A percentile compares a stretch with the other conserved stretches of the same genome.
These are phyloP conservation scores for Reutealis trisperma DNA, from an alignment of 345 rosid genomes.

Conservation along the genomic window DNA sequence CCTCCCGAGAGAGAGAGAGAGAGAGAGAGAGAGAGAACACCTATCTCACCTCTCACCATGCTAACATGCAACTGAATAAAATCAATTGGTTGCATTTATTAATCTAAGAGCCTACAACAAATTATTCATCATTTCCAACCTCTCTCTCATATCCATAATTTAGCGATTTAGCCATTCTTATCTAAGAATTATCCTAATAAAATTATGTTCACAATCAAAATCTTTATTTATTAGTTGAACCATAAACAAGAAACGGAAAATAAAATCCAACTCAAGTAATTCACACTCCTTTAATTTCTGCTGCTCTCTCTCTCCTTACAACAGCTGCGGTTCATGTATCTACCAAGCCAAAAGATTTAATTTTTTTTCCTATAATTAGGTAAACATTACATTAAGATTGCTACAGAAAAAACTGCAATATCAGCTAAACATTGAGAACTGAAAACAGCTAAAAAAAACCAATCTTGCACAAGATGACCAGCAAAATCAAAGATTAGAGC, in stretches of 20 bases:
- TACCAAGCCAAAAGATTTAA: not conserved
- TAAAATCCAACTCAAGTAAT: not conserved
- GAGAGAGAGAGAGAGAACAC: too few relatives aligned
- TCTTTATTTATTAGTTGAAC: not conserved
- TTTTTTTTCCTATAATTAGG: not conserved
- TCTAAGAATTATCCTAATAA: not conserved
- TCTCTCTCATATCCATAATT: not conserved
- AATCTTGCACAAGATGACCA: not conserved
- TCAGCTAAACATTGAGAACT: not conserved
- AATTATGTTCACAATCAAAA: not conserved
- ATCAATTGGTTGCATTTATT: not conserved
- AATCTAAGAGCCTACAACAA: not conserved
- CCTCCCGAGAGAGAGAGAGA: not conserved
- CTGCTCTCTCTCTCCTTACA: not conserved
- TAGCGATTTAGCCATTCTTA: not conserved
- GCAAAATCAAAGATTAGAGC: constrained; percentile 2
- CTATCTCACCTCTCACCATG: not conserved
- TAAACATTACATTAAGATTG: not conserved
- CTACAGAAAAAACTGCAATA: not conserved
- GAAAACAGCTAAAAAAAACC: not conserved
- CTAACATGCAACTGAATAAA: not conserved
- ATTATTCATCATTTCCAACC: not conserved
- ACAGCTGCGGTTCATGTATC: not conserved
- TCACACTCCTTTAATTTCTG: not conserved
- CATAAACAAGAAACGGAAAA: not conserved